Conservation (phyloP, 345 rosid species). For the Triadica sebifera region DNA sequence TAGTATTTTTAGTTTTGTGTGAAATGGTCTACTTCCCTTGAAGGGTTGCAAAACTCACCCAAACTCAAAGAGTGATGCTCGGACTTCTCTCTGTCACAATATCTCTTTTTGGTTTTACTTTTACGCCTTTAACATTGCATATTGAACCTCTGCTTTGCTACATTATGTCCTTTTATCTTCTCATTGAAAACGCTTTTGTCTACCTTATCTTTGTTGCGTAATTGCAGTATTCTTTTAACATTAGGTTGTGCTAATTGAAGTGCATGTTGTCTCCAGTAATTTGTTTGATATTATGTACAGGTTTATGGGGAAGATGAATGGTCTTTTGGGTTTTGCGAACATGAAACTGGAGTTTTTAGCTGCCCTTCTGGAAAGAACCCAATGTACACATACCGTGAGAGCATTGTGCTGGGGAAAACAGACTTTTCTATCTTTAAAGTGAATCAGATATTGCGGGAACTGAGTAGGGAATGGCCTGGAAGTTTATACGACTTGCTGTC, state of each 20-base stretch:
- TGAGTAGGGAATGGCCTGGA: slow-evolving; percentile 91
- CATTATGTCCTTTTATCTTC: neutral
- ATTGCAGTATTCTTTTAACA: too few relatives aligned
- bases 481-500: slow-evolving; percentile 67
- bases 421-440: slow-evolving; percentile 55
- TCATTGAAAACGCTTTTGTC: neutral
- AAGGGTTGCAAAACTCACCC: neutral
- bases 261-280: slow-evolving; percentile 12
- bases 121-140: too few relatives aligned
- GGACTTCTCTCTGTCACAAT: neutral
- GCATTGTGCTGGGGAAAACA: slow-evolving; percentile 70
- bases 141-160: neutral
- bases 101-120: neutral
- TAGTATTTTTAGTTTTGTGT: neutral
- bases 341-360: slow-evolving; percentile 88
- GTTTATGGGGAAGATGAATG: slow-evolving; percentile 88
- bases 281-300: slow-evolving; percentile 36
- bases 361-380: slow-evolving; percentile 85
- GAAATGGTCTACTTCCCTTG: neutral
- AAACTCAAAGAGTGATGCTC: neutral
- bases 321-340: slow-evolving; percentile 93
- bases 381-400: slow-evolving; percentile 83
- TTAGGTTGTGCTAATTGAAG: neutral
- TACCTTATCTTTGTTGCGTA: neutral
- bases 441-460: slow-evolving; percentile 74